These are phyloP conservation scores for Polyporus tsugae DNA, from an alignment of 1,284 basidiomycete genomes.

Conservation along the genomic window DNA sequence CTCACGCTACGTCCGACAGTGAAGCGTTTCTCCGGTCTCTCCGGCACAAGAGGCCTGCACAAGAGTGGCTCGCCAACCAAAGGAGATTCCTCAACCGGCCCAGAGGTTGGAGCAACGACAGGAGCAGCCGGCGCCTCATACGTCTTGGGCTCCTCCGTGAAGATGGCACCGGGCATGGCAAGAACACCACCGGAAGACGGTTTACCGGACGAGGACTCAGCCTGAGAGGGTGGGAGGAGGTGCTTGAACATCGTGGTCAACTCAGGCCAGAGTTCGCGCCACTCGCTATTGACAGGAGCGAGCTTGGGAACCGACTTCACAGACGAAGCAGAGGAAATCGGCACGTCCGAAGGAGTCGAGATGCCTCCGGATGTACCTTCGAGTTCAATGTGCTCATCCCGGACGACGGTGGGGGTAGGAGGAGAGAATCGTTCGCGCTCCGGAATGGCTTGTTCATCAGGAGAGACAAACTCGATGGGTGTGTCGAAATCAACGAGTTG, in stretches of 20 bases:
- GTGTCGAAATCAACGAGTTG: constrained; percentile 29
- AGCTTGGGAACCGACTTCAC: constrained; percentile 36
- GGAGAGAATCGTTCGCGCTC: not conserved
- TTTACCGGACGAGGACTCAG: constrained; percentile 12
- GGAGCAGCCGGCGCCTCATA: constrained; percentile 6
- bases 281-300: constrained; percentile 39
- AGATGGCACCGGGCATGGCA: constrained; percentile 37
- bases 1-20: constrained; percentile 24
- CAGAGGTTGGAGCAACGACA: not conserved
- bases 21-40: constrained; percentile 18
- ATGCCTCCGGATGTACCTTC: constrained; percentile 26
- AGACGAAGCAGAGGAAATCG: constrained; percentile 23
- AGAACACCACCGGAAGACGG: constrained; percentile 8
- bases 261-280: constrained; percentile 44
- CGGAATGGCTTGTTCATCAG: not conserved
- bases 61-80: constrained; percentile 43
- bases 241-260: constrained; percentile 41
- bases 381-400: constrained; percentile 5
- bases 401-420: not conserved
- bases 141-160: constrained; percentile 27
- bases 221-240: constrained; percentile 37
- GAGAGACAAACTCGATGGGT: not conserved
- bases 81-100: constrained; percentile 38
- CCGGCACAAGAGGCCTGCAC: constrained; percentile 34
- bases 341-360: constrained; percentile 34